These are phyloP conservation scores for Chimonanthus salicifolius DNA, from an alignment of 164 flowering plant genomes.

Conservation along the genomic window DNA sequence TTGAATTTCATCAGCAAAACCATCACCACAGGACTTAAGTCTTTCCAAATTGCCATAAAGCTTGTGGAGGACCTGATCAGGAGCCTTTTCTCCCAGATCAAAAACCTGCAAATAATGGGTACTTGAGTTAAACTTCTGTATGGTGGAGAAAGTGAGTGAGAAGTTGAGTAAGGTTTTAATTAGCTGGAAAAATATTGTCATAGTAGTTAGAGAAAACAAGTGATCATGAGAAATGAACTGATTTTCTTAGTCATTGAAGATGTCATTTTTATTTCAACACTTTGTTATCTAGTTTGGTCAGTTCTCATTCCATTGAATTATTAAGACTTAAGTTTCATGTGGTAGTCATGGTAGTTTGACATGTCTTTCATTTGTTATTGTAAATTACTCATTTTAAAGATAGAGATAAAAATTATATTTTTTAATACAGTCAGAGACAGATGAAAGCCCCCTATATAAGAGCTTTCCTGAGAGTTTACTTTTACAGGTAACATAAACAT, in stretches of 20 bases:
- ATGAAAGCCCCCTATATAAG: not conserved
- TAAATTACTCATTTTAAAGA: not conserved
- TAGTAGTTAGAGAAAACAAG: not conserved
- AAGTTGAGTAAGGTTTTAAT: not conserved
- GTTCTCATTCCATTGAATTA: too few species aligned
- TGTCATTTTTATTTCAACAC: too few species aligned
- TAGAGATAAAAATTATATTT: not conserved
- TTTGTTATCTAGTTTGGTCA: too few species aligned
- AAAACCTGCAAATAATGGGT: slow-evolving; percentile 44
- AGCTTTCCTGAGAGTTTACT: not conserved
- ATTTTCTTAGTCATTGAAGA: not conserved
- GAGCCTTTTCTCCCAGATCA: slow-evolving; percentile 63
- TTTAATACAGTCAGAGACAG: not conserved
- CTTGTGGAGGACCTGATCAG: slow-evolving; percentile 56
- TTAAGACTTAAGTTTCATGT: not conserved
- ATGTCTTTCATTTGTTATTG: not conserved
- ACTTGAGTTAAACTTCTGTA: not conserved
- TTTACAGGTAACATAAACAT: not conserved
- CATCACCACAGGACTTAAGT: slow-evolving; percentile 40
- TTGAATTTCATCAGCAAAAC: slow-evolving; percentile 40
- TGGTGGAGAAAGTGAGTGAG: not conserved
- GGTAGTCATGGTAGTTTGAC: not conserved
- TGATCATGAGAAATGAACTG: too few species aligned
- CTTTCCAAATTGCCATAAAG: slow-evolving; percentile 51
- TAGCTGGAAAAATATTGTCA: not conserved